phyloP scores from a whole-genome alignment of 345 rosid species.

The Linum lewisii region DNA sequence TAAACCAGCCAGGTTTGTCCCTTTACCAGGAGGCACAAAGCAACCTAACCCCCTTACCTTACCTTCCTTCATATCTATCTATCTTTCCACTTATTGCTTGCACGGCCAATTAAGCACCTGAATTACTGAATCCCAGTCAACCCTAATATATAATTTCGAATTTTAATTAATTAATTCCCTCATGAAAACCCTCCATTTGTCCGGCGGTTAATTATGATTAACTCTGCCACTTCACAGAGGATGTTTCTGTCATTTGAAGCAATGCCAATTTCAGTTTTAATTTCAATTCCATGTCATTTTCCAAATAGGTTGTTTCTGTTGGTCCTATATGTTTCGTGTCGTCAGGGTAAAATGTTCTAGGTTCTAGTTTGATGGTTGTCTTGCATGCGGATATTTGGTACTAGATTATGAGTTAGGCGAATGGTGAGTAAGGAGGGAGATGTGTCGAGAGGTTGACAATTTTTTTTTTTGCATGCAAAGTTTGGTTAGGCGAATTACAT shows the following conservation, averaged over 20 bases:
- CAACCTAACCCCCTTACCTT: constrained; percentile 17
- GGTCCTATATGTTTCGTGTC: too few species aligned
- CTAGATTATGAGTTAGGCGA: too few species aligned
- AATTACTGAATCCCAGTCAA: neutral
- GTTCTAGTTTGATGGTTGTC: too few species aligned
- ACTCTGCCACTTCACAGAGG: constrained; percentile 14
- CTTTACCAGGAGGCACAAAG: constrained; percentile 28
- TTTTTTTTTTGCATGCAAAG: too few species aligned
- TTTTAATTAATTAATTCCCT: constrained; percentile 2
- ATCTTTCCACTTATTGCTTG: constrained; percentile 37
- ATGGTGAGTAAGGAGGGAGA: too few species aligned
- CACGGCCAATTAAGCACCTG: constrained; percentile 24
- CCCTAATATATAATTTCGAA: neutral
- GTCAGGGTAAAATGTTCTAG: too few species aligned
- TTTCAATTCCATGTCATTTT: too few species aligned
- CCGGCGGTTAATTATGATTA: neutral
- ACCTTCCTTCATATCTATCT: too few species aligned
- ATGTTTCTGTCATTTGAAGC: constrained; percentile 25
- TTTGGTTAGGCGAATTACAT: too few species aligned
- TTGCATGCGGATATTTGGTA: too few species aligned
- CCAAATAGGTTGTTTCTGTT: too few species aligned
- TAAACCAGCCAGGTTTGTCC: constrained; percentile 22
- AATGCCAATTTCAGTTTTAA: neutral
- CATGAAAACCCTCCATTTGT: constrained; percentile 10
- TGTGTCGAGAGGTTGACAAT: too few species aligned